phyloP scores from a whole-genome alignment of 225 moss, liverwort and hornwort genomes.

The Neckera pumila region DNA sequence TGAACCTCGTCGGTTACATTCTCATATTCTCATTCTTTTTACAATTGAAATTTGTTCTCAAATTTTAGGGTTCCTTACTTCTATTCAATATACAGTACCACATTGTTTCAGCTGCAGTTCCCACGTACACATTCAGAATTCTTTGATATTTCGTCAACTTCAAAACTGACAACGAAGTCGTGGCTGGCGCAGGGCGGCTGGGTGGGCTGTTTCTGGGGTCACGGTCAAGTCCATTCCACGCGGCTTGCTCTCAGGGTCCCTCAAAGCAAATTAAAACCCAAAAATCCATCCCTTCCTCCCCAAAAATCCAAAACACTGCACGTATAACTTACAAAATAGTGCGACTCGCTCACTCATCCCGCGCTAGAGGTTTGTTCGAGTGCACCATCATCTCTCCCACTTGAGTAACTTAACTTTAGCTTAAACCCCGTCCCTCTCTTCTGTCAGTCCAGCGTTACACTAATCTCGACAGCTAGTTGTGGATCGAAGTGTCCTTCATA shows the following conservation, averaged over 20 bases:
- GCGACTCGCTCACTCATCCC: background rate
- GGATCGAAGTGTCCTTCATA: background rate
- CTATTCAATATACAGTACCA: too few relatives aligned
- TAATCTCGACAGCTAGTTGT: background rate
- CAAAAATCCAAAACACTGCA: background rate
- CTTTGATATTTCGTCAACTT: background rate
- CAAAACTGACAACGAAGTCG: background rate
- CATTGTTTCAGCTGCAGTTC: background rate
- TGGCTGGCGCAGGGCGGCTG: background rate
- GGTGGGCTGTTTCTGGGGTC: background rate
- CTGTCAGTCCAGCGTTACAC: background rate
- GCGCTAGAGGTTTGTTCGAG: background rate
- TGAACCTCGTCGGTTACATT: background rate
- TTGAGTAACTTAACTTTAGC: background rate
- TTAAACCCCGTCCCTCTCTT: background rate
- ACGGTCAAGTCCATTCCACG: background rate
- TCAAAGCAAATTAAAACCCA: background rate
- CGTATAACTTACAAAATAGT: background rate
- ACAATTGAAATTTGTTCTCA: background rate
- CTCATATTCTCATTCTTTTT: background rate
- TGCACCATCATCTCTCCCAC: background rate
- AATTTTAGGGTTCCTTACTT: background rate
- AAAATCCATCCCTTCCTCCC: background rate
- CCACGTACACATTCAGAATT: background rate
- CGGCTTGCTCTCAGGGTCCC: background rate